Base-by-base conservation (phyloP, 179 eudicot species). In the Spinacia oleracea region DNA sequence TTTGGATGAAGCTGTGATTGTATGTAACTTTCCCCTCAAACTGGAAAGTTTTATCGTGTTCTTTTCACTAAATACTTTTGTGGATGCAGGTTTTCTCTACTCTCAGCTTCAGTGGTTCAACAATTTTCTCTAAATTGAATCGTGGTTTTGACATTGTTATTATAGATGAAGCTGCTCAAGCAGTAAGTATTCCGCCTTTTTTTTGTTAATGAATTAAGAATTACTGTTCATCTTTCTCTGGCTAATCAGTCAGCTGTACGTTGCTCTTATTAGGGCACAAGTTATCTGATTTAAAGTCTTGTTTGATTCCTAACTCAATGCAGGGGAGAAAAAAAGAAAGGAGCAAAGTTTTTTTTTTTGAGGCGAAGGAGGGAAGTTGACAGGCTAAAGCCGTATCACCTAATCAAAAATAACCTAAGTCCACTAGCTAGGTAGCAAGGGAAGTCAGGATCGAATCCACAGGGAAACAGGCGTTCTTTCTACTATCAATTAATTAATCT, bases 111-210 rank as follows among this genome's bases (percentile, higher is more conserved):
- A 96, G 98, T 80, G 99, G 98, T 77, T 93, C 98, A 69, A 43
- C 85, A 42, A 86, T 91, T 78, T 93, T 93, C 77, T 84, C 92
- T 72, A 91, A 89, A 86, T 69, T 89, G 80, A 96, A 88, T 81
- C 97, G 93, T 31, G 81, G 79, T 72, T 96, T 93, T 86, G 99
- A 96, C 85, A 90, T 96, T 83, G 98, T 96, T 79, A 89, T 96
- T 75, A 93, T 96, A 77, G 98, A 96, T 81, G 99, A 96, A 90
- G 99, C 99, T 77, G 98, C 99, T 79, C 99, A 96, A 90, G 98
- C 99, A 77, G 98, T 95, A 84, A 80, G 96, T 85, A 76, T 75
- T 72, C 9, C 67, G 63, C 60, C 45, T 43, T 59, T 35, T 64
- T n/a, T 67, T 70, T n/a, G n/a, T n/a, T n/a, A n/a, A 50, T 73